Conservation (phyloP, 1,284 basidiomycete genomes). For the Sparassis latifolia region DNA sequence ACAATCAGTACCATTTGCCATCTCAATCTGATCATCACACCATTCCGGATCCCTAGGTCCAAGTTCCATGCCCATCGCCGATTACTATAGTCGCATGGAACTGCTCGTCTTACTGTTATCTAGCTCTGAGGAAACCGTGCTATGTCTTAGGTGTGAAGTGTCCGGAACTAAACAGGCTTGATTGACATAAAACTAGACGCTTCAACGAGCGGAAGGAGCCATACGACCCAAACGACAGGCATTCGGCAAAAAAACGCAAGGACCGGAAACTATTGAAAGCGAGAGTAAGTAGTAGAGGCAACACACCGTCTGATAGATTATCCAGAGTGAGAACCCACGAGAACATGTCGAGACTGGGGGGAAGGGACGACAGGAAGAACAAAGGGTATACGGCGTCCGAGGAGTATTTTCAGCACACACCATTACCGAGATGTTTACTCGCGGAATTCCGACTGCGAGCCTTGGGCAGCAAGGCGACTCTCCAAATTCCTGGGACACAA, state of each 20-base stretch:
- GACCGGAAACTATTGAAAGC: constrained; percentile 12
- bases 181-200: constrained; percentile 11
- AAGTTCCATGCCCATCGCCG: neutral
- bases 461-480: constrained; percentile 83
- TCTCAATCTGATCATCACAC: constrained; percentile 2
- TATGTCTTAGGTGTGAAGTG: no score
- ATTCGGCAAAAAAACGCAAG: constrained; percentile 10
- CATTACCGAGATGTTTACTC: constrained; percentile 15
- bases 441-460: constrained; percentile 34
- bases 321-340: constrained; percentile 18
- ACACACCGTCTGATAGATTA: constrained; percentile 19
- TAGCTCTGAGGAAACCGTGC: no score
- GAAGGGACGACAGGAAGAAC: constrained; percentile 13
- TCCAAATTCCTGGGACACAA: constrained; percentile 67
- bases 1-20: neutral
- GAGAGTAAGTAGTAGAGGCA: constrained; percentile 11
- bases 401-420: constrained; percentile 15
- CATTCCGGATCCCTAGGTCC: no score
- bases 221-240: constrained; percentile 13
- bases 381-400: constrained; percentile 24
- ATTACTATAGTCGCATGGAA: neutral
- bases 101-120: neutral
- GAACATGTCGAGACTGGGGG: constrained; percentile 7
- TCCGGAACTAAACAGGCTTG: neutral
- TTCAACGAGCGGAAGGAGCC: constrained; percentile 18